Percentiles rank a stretch among this genome's conserved stretches.
phyloP scores from a whole-genome alignment of 257 asterid species.

The Datura wrightii region DNA sequence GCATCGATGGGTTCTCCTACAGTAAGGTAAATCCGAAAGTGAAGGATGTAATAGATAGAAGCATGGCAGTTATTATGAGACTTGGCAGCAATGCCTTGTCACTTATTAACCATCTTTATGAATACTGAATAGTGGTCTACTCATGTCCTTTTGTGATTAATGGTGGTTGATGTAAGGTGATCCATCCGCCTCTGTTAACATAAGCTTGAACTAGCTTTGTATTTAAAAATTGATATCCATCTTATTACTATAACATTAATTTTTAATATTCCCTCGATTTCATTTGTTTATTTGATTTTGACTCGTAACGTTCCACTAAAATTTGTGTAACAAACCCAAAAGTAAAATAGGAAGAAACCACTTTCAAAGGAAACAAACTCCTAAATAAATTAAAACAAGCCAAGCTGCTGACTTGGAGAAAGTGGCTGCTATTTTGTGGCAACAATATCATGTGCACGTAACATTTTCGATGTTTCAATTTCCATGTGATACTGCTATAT shows the following conservation, averaged over 20 bases:
- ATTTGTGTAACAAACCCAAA: neutral
- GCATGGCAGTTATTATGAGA: slow-evolving; percentile 42
- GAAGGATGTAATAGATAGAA: slow-evolving; percentile 44
- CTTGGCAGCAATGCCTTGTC: slow-evolving; percentile 65
- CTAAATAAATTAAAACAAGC: neutral
- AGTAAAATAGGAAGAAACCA: neutral
- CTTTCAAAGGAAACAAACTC: slow-evolving; percentile 4
- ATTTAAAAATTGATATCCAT: neutral
- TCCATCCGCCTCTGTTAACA: too few species aligned
- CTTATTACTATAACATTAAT: neutral
- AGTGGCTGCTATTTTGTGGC: too few species aligned
- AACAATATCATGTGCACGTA: neutral
- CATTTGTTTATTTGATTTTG: too few species aligned
- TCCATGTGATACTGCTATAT: neutral
- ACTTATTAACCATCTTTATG: slow-evolving; percentile 66
- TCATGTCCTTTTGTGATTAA: too few species aligned
- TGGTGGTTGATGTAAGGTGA: too few species aligned
- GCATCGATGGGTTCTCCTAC: slow-evolving; percentile 53
- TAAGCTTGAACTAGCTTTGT: too few species aligned
- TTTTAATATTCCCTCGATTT: too few species aligned
- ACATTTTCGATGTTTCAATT: neutral
- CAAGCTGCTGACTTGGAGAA: neutral
- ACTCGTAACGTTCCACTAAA: too few species aligned
- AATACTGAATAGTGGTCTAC: neutral
- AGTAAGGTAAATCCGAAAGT: slow-evolving; percentile 40